Evolutionary conservation across 2,329 filamentous ascomycete species (phyloP).

Genomic region (Penicillium sp.): DNA sequence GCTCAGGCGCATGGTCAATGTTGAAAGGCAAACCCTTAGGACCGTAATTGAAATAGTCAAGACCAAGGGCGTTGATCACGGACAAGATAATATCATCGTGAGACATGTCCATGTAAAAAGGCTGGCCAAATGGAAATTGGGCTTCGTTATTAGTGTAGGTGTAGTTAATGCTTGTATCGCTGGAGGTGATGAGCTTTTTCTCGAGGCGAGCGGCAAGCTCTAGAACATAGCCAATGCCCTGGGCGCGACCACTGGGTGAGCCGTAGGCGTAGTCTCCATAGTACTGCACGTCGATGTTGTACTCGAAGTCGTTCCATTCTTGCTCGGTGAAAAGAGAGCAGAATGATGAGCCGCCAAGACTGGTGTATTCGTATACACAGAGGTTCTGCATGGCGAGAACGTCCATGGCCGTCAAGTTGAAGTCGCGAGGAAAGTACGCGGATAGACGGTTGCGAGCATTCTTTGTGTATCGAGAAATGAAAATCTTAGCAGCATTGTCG

Average conservation of each 20-base stretch:
- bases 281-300: constrained; percentile 54
- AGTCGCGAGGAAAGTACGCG: constrained; percentile 48
- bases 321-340: constrained; percentile 55
- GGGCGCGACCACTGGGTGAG: constrained; percentile 52
- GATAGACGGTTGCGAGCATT: constrained; percentile 50
- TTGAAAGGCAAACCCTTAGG: constrained; percentile 26
- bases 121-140: constrained; percentile 50
- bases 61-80: constrained; percentile 51
- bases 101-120: constrained; percentile 55
- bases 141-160: constrained; percentile 48
- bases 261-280: constrained; percentile 49
- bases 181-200: constrained; percentile 48
- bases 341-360: constrained; percentile 52
- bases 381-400: constrained; percentile 54
- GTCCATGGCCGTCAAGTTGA: constrained; percentile 52
- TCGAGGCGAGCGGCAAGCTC: constrained; percentile 53
- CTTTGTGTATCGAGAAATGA: constrained; percentile 49
- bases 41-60: constrained; percentile 52
- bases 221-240: constrained; percentile 55
- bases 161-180: constrained; percentile 53
- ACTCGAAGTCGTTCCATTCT: constrained; percentile 57
- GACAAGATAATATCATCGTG: constrained; percentile 56
- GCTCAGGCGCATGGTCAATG: constrained; percentile 43
- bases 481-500: constrained; percentile 36
- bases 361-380: constrained; percentile 56